A percentile compares a stretch with the other conserved stretches of the same genome.
Conservation (phyloP, 73 alveolate genomes). For the Urostyla sp. region DNA sequence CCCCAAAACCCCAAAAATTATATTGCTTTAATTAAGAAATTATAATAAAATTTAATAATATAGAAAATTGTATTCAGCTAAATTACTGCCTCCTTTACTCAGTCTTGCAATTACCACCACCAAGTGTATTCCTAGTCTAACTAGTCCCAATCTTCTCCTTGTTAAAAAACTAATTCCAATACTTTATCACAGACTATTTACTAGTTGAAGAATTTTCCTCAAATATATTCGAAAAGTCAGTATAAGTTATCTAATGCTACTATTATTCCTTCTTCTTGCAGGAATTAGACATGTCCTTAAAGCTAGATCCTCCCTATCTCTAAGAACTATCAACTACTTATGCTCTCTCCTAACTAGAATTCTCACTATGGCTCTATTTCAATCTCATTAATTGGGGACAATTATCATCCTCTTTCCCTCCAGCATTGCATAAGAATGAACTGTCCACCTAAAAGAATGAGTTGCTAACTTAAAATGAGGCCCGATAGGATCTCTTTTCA, state of each 20-base stretch:
- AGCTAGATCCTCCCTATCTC: neutral
- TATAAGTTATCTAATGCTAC: neutral
- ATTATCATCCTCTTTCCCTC: neutral
- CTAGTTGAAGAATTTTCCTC: conserved; percentile 1
- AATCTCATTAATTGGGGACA: neutral
- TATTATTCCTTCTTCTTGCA: neutral
- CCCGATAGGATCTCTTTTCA: too few relatives aligned
- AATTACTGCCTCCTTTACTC: too few relatives aligned
- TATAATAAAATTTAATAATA: too few relatives aligned
- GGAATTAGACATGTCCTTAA: neutral
- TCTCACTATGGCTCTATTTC: neutral
- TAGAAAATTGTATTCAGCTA: too few relatives aligned
- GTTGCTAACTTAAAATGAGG: too few relatives aligned
- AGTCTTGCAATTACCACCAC: too few relatives aligned
- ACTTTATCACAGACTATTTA: conserved; percentile 11
- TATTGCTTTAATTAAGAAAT: too few relatives aligned
- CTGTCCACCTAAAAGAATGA: too few relatives aligned
- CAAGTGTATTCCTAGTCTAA: neutral
- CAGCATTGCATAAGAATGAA: too few relatives aligned
- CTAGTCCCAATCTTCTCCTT: neutral
- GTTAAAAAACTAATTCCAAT: conserved; percentile 37
- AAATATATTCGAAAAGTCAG: neutral
- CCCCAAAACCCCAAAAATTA: too few relatives aligned
- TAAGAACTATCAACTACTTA: neutral
- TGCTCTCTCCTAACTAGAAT: neutral